phyloP scores from a whole-genome alignment of 2,329 filamentous ascomycete species.

The Colletotrichum acutatum region DNA sequence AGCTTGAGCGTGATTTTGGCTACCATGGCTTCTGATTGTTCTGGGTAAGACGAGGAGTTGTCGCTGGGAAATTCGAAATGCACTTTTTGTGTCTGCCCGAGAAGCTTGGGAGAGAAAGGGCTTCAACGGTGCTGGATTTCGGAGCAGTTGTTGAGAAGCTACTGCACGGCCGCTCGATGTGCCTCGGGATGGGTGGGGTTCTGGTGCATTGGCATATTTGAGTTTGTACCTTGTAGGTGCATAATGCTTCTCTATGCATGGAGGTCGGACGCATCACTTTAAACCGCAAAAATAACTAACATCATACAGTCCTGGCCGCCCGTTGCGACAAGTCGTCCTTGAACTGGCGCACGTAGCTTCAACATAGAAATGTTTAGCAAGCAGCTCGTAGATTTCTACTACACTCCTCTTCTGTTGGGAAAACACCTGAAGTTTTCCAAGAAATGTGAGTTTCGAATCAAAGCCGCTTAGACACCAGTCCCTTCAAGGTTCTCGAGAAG shows the following conservation, averaged over 20 bases:
- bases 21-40: conserved; percentile 39
- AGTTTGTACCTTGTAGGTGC: not conserved
- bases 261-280: not conserved
- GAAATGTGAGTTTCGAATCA: not conserved
- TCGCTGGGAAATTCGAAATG: not conserved
- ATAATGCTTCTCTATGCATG: not conserved
- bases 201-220: not conserved
- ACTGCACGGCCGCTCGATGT: conserved; percentile 25
- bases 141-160: conserved; percentile 31
- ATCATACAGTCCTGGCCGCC: not conserved
- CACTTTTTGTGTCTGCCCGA: not conserved
- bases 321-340: not conserved
- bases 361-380: no score
- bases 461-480: not conserved
- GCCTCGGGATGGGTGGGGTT: conserved; percentile 10
- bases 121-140: conserved; percentile 7
- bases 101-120: conserved; percentile 8
- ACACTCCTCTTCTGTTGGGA: no score
- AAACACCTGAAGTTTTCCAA: not conserved
- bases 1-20: conserved; percentile 53
- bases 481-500: not conserved
- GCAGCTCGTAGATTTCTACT: no score
- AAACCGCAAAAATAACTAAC: not conserved
- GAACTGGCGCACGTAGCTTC: not conserved
- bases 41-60: not conserved